phyloP scores from a whole-genome alignment of 2,329 filamentous ascomycete genomes.

The Colletotrichum sp. region DNA sequence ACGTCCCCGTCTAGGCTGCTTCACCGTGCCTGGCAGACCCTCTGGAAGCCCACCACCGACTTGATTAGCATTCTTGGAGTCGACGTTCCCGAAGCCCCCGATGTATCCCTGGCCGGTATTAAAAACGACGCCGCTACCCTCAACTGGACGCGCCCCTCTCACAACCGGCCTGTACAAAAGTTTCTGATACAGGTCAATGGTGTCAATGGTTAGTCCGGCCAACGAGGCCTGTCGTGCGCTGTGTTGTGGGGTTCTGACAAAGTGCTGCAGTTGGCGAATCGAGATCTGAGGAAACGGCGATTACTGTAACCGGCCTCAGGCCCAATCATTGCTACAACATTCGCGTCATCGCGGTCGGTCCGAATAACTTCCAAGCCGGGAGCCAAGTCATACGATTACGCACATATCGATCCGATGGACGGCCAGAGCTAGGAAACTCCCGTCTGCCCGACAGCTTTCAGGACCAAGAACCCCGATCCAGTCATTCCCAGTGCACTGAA shows the following conservation, averaged over 20 bases:
- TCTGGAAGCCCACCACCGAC: constrained; percentile 89
- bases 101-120: constrained; percentile 90
- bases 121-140: constrained; percentile 86
- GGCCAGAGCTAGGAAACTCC: constrained; percentile 62
- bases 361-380: constrained; percentile 90
- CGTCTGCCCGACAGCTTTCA: constrained; percentile 62
- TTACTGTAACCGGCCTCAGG: constrained; percentile 86
- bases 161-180: constrained; percentile 75
- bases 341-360: constrained; percentile 88
- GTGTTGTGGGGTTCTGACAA: not conserved
- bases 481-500: constrained; percentile 33
- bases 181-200: constrained; percentile 95
- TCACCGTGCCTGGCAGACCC: constrained; percentile 84
- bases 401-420: constrained; percentile 72
- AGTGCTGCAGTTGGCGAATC: constrained; percentile 76
- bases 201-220: constrained; percentile 71
- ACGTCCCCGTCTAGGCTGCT: constrained; percentile 68
- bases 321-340: constrained; percentile 93
- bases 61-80: constrained; percentile 91
- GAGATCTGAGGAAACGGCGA: constrained; percentile 78
- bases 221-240: not conserved
- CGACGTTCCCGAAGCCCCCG: constrained; percentile 88
- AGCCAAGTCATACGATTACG: constrained; percentile 85
- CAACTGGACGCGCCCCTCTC: constrained; percentile 82
- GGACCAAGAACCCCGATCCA: constrained; percentile 49